Percentiles rank a stretch among this genome's conserved stretches.
Evolutionary conservation across 257 asterid species (phyloP).

Genomic region (Fraxinus quadrangulata): DNA sequence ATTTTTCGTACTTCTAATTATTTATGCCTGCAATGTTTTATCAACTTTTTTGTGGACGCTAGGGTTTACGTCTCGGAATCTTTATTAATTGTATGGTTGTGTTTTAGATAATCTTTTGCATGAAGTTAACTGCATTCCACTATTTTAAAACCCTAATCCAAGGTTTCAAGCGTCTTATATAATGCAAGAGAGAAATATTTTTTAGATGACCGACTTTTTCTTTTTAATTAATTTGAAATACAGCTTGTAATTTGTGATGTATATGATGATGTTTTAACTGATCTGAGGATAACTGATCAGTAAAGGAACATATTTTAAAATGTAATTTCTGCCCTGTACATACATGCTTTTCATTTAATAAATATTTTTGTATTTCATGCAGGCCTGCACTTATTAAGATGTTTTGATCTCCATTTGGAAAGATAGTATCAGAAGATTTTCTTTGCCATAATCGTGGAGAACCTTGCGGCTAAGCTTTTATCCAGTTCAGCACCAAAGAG

Average conservation of each 20-base stretch:
- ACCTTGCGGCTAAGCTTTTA: slow-evolving; percentile 51
- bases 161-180: too few relatives aligned
- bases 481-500: slow-evolving; percentile 69
- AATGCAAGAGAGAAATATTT: too few relatives aligned
- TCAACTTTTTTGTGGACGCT: not conserved
- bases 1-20: too few relatives aligned
- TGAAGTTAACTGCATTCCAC: not conserved
- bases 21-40: not conserved
- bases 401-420: slow-evolving; percentile 73
- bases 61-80: not conserved
- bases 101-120: not conserved
- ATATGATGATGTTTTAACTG: slow-evolving; percentile 14
- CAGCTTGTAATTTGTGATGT: too few relatives aligned
- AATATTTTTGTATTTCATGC: slow-evolving; percentile 18
- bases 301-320: slow-evolving; percentile 24
- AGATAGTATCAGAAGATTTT: slow-evolving; percentile 78
- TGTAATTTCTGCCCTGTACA: not conserved
- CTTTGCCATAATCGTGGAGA: slow-evolving; percentile 91
- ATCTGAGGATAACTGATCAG: slow-evolving; percentile 74
- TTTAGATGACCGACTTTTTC: too few relatives aligned
- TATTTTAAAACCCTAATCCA: too few relatives aligned
- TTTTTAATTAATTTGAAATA: too few relatives aligned
- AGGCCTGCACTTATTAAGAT: slow-evolving; percentile 86
- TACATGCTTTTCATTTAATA: not conserved
- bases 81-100: not conserved